Conservation (phyloP, 1,284 basidiomycete genomes). For the Taiwanofungus camphoratus region DNA sequence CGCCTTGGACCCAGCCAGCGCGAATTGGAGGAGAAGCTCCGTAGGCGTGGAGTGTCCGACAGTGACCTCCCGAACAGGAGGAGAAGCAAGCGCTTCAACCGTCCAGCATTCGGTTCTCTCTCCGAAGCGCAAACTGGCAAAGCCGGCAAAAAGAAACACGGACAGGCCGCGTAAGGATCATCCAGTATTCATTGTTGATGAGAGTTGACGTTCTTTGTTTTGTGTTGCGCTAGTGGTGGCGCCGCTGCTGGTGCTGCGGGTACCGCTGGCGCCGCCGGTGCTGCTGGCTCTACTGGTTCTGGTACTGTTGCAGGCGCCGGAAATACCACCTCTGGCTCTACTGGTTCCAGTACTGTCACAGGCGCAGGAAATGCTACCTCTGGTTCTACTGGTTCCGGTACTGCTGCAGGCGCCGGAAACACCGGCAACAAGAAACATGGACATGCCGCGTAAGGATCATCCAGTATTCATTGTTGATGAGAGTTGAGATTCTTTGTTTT, state of each 20-base stretch:
- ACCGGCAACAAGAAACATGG: slow-evolving; percentile 8
- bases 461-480: not conserved
- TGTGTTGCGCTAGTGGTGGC: not conserved
- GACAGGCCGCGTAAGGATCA: not conserved
- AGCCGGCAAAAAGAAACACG: slow-evolving; percentile 4
- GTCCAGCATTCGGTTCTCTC: slow-evolving; percentile 6
- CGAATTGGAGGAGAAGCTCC: slow-evolving; percentile 45
- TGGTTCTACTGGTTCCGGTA: not conserved
- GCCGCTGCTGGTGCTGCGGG: slow-evolving; percentile 1
- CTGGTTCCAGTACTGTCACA: slow-evolving; percentile 6
- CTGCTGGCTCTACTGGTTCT: slow-evolving; percentile 8
- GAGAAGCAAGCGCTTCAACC: slow-evolving; percentile 33
- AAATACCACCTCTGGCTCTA: slow-evolving; percentile 7
- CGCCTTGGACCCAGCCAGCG: slow-evolving; percentile 43
- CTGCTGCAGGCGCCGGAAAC: slow-evolving; percentile 12
- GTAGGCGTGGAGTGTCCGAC: slow-evolving; percentile 54
- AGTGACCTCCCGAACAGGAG: slow-evolving; percentile 25
- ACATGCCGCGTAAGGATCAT: not conserved
- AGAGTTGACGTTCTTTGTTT: not conserved
- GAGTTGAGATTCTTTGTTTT: not conserved
- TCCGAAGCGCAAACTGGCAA: slow-evolving; percentile 1
- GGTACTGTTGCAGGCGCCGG: slow-evolving; percentile 1
- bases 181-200: not conserved
- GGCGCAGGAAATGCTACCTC: not conserved
- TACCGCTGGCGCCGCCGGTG: slow-evolving; percentile 12